Conservation (phyloP, 768 basidiomycete species). For the Trichaptum fuscoviolaceum region DNA sequence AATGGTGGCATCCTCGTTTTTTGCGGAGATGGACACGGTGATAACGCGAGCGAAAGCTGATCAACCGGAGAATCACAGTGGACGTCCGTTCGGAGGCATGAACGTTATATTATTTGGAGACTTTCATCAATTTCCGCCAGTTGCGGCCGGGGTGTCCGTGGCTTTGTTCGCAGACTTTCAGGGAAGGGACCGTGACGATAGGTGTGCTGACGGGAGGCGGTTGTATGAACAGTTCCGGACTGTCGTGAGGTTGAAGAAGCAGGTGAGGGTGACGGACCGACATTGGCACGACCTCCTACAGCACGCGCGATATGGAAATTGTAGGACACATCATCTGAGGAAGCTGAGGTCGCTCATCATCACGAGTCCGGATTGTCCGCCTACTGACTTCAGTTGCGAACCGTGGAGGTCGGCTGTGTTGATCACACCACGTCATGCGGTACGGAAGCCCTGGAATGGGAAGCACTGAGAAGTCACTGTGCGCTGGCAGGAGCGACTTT, state of each 20-base stretch:
- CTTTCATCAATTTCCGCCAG: slow-evolving; percentile 43
- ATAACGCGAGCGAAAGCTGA: slow-evolving; percentile 6
- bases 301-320: slow-evolving; percentile 21
- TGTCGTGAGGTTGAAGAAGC: slow-evolving; percentile 33
- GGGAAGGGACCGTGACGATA: neutral
- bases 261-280: slow-evolving; percentile 27
- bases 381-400: slow-evolving; percentile 14
- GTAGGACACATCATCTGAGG: slow-evolving; percentile 21
- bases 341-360: slow-evolving; percentile 24
- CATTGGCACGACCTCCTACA: slow-evolving; percentile 28
- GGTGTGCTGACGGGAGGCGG: slow-evolving; percentile 13
- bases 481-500: slow-evolving; percentile 11
- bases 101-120: slow-evolving; percentile 38
- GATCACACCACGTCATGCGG: slow-evolving; percentile 27
- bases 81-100: slow-evolving; percentile 20
- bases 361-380: slow-evolving; percentile 5
- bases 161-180: neutral
- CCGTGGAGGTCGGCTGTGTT: slow-evolving; percentile 22
- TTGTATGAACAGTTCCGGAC: slow-evolving; percentile 26
- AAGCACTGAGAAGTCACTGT: slow-evolving; percentile 20
- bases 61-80: slow-evolving; percentile 9
- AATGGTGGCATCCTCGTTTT: slow-evolving; percentile 10
- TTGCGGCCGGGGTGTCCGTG: slow-evolving; percentile 14
- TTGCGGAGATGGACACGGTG: neutral
- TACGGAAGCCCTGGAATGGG: slow-evolving; percentile 25